Evolutionary conservation across 495 filamentous ascomycete species (phyloP), one percentile per base, ranked within the genome.

Genomic region (Penicillium subrubescens): DNA sequence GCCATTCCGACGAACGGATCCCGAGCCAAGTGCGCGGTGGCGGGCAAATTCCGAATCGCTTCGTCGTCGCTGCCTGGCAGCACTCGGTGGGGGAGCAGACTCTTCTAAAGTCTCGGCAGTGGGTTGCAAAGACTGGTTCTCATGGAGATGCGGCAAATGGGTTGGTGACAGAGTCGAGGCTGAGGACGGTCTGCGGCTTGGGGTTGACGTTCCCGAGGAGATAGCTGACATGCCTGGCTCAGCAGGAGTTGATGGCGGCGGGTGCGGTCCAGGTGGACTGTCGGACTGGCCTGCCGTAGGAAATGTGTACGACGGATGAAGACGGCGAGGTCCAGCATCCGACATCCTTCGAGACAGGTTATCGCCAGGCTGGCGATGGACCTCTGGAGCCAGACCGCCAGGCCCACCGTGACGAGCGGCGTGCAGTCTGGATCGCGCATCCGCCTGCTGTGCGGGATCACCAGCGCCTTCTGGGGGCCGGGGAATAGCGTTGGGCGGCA

Each of bases 211-310:
- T 25, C 83, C 85, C 23, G 83, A 87, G 35, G 86, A 86, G 21
- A 84, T 82, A 29, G 82, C 80, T 53, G 86, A 87, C 23, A 88
- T 62, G 2, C 81, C 85, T 11, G 82, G 82, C 51, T 89, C 88
- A 39, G 89, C 89, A 3, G 89, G 89, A 5, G 88, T 90, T 14
- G 89, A 88, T 5, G 89, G 89, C 27, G 89, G 89, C 31, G 89
- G 89, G 58, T 84, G 77, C 33, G 87, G 86, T 21, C 87, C 89
- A 14, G 84, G 80, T 21, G 87, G 84, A 23, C 86, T 83, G 59
- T 89, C 88, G 3, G 84, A 83, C 46, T 84, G 67, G 5, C 73
- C 69, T 23, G 78, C 69, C 53, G 83, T 76, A 31, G 74, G 65
- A 29, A 74, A 78, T 5, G 51, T 10, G 25, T 35, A 34, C 25